Conservation (phyloP, 2,329 filamentous ascomycete genomes). For the Penicillium sp. region DNA sequence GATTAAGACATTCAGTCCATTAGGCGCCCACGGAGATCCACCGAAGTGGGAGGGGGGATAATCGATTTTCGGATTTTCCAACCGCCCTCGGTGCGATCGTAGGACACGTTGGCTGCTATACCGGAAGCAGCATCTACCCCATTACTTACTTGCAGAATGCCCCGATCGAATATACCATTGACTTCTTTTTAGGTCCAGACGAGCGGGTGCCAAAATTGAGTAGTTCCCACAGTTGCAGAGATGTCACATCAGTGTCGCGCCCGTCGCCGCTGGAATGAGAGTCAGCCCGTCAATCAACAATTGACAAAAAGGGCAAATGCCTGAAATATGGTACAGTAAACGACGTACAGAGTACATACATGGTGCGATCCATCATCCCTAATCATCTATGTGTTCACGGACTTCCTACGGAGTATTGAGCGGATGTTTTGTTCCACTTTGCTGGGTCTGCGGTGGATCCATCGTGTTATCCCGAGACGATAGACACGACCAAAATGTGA, state of each 20-base stretch:
- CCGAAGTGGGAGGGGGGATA: not conserved
- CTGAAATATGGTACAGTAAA: not conserved
- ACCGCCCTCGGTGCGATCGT: not conserved
- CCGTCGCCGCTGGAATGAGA: not conserved
- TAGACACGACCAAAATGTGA: not conserved
- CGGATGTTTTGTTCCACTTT: not conserved
- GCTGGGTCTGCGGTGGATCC: not conserved
- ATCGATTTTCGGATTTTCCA: not conserved
- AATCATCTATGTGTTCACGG: slow-evolving; percentile 3
- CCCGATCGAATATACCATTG: not conserved
- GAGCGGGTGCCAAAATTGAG: not conserved
- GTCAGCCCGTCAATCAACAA: not conserved
- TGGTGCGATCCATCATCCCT: not conserved
- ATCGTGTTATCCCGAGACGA: not conserved
- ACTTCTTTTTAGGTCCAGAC: not conserved
- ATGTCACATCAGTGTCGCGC: not conserved
- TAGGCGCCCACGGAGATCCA: not conserved
- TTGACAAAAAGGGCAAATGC: not conserved
- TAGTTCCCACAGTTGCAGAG: not conserved
- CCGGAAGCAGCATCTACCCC: not conserved
- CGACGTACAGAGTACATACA: too few relatives aligned
- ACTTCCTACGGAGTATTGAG: slow-evolving; percentile 1
- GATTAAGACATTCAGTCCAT: not conserved
- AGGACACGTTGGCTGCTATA: not conserved
- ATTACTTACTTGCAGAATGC: not conserved